Evolutionary conservation across 2,329 filamentous ascomycete genomes (phyloP).

Genomic region (Diaporthe citri): DNA sequence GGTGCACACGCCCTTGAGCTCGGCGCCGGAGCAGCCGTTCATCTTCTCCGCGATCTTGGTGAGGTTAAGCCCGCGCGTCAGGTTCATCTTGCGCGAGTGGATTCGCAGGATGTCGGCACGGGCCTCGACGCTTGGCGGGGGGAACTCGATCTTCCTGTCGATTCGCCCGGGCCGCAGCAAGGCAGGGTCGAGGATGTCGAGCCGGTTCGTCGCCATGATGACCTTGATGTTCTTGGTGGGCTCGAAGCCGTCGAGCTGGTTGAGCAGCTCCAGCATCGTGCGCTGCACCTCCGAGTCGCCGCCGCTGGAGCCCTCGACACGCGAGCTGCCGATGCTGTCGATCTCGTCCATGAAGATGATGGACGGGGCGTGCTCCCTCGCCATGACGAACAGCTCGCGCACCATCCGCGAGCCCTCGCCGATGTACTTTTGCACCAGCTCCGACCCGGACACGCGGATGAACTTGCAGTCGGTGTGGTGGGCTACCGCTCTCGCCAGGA

Average conservation of each 20-base stretch:
- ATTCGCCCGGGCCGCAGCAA: slow-evolving; percentile 96
- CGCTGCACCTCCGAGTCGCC: slow-evolving; percentile 98
- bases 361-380: slow-evolving; percentile 94
- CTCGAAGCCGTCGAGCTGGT: slow-evolving; percentile 98
- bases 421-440: slow-evolving; percentile 99
- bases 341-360: slow-evolving; percentile 99
- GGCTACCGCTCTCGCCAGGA: slow-evolving; percentile 93
- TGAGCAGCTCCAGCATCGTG: slow-evolving; percentile 97
- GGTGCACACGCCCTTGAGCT: slow-evolving; percentile 98
- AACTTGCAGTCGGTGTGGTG: slow-evolving; percentile 99
- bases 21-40: slow-evolving; percentile 98
- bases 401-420: slow-evolving; percentile 99
- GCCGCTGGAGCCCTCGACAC: slow-evolving; percentile 94
- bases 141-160: slow-evolving; percentile 99
- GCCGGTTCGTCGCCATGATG: slow-evolving; percentile 98
- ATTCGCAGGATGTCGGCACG: slow-evolving; percentile 98
- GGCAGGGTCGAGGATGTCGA: slow-evolving; percentile 96
- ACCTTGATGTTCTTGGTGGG: slow-evolving; percentile 99
- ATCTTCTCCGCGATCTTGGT: slow-evolving; percentile 99
- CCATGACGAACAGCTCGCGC: slow-evolving; percentile 99
- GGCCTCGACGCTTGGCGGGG: slow-evolving; percentile 94
- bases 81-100: slow-evolving; percentile 97
- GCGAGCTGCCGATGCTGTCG: slow-evolving; percentile 96
- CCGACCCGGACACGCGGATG: slow-evolving; percentile 95
- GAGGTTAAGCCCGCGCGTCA: slow-evolving; percentile 96